Conservation (phyloP, 805 yeast genomes). For the Ogataea methanolica region DNA sequence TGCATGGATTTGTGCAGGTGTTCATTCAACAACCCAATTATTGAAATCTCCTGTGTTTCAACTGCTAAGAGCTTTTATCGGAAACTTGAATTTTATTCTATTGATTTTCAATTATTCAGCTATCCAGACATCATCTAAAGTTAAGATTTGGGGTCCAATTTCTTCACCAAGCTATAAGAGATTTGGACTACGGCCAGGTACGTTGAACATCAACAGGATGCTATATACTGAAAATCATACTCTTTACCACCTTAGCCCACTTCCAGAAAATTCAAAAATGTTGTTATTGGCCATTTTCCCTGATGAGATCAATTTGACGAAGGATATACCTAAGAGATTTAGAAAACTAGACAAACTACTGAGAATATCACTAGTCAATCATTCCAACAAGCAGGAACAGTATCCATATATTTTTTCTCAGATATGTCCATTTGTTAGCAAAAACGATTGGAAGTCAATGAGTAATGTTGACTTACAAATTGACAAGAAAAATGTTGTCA, state of each 20-base stretch:
- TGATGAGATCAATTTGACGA: slow-evolving; percentile 6
- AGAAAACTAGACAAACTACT: slow-evolving; percentile 18
- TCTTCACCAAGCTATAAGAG: neutral
- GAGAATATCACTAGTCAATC: slow-evolving; percentile 29
- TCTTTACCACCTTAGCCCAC: slow-evolving; percentile 16
- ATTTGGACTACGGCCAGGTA: neutral
- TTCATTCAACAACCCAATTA: slow-evolving; percentile 34
- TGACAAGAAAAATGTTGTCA: slow-evolving; percentile 31
- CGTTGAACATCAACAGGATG: slow-evolving; percentile 19
- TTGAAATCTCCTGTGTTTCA: slow-evolving; percentile 45
- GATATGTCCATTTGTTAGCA: slow-evolving; percentile 23
- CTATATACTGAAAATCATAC: slow-evolving; percentile 21
- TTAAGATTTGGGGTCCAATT: slow-evolving; percentile 23
- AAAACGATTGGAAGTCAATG: neutral
- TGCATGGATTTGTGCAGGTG: slow-evolving; percentile 27
- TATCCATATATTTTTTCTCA: slow-evolving; percentile 35
- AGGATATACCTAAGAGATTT: slow-evolving; percentile 19
- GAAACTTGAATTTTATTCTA: slow-evolving; percentile 34
- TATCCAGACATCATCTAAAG: slow-evolving; percentile 12
- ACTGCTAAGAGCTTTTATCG: slow-evolving; percentile 34
- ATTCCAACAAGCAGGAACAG: slow-evolving; percentile 22
- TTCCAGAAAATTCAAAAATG: slow-evolving; percentile 13
- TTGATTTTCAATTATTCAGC: slow-evolving; percentile 36
- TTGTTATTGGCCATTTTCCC: slow-evolving; percentile 10
- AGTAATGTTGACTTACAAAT: slow-evolving; percentile 33